Evolutionary conservation across 2,329 filamentous ascomycete genomes (phyloP), one percentile per base, ranked within the genome.

Genomic region (Ophiostoma pallidulum): DNA sequence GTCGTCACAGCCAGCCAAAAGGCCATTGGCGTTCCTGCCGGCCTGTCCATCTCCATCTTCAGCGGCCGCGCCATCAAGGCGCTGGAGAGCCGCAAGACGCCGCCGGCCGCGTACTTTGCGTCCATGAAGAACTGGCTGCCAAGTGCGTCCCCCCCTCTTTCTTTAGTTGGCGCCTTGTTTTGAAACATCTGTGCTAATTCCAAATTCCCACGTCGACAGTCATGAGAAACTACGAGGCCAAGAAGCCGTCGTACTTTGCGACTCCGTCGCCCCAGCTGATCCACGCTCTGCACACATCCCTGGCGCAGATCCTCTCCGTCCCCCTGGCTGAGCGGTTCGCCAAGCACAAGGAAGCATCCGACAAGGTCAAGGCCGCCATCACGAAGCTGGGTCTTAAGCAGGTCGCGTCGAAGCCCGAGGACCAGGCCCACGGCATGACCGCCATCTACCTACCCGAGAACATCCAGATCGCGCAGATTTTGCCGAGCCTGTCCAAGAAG

Each of bases 161-260:
- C 9, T 46, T 33, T 29, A 29, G 1, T 38, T 40, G 32, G 16
- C 18, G 12, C 19, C 3, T 26, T 12, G n/a, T n/a, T n/a, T n/a
- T n/a, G n/a, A n/a, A n/a, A n/a, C n/a, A n/a, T n/a, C n/a, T n/a
- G n/a, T n/a, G n/a, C n/a, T n/a, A n/a, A n/a, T n/a, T n/a, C n/a
- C n/a, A n/a, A n/a, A n/a, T n/a, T n/a, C n/a, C n/a, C n/a, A n/a
- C n/a, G n/a, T n/a, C n/a, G n/a, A 51, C 26, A 86, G 84, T 98
- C 67, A 97, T 98, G 91, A 82, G 92, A 71, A 97, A 96, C 71
- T 98, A 98, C 68, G 92, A 98, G 71, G 87, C 88, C 54, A 88
- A 90, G 73, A 98, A 97, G 72, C 80, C 92, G 32, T 94, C 89
- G 2, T 98, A 98, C 74, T 98, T 98, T 62, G 92, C 92, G 32